phyloP scores from a whole-genome alignment of 495 filamentous ascomycete species.

The Glonium stellatum region DNA sequence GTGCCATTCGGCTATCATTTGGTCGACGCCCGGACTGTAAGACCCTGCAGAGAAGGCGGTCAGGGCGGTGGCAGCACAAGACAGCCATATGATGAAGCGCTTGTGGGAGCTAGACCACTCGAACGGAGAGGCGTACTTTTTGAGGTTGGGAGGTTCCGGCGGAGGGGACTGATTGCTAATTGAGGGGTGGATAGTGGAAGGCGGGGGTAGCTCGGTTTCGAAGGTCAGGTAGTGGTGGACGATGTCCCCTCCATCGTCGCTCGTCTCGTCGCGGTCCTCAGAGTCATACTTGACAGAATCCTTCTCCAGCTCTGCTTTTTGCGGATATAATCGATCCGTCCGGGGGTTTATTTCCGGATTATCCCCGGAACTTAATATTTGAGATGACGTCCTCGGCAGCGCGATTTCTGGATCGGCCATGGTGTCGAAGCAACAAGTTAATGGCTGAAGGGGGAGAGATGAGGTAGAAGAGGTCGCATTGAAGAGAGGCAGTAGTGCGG shows the following conservation, averaged over 20 bases:
- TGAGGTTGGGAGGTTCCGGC: constrained; percentile 56
- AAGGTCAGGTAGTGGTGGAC: constrained; percentile 67
- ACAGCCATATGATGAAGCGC: constrained; percentile 62
- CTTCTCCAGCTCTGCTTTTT: constrained; percentile 3
- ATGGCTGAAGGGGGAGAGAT: background rate
- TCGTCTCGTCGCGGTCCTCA: constrained; percentile 1
- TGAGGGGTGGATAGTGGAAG: constrained; percentile 41
- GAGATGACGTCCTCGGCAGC: constrained; percentile 21
- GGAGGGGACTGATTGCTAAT: constrained; percentile 38
- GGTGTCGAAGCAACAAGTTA: background rate
- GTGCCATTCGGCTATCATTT: constrained; percentile 57
- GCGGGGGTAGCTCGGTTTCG: constrained; percentile 56
- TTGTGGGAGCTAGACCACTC: constrained; percentile 67
- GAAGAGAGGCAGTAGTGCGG: background rate
- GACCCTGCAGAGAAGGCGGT: constrained; percentile 79
- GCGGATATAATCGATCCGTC: constrained; percentile 2
- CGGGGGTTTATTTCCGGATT: constrained; percentile 22
- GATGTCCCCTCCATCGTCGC: constrained; percentile 37
- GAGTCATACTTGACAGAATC: constrained; percentile 12
- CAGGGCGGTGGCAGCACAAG: constrained; percentile 65
- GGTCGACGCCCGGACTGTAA: constrained; percentile 58
- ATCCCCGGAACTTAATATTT: constrained; percentile 2
- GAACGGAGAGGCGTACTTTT: constrained; percentile 61
- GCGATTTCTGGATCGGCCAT: constrained; percentile 30
- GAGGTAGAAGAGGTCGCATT: constrained; percentile 1